Conservation (phyloP, 2,329 filamentous ascomycete genomes). For the Fusarium poae region DNA sequence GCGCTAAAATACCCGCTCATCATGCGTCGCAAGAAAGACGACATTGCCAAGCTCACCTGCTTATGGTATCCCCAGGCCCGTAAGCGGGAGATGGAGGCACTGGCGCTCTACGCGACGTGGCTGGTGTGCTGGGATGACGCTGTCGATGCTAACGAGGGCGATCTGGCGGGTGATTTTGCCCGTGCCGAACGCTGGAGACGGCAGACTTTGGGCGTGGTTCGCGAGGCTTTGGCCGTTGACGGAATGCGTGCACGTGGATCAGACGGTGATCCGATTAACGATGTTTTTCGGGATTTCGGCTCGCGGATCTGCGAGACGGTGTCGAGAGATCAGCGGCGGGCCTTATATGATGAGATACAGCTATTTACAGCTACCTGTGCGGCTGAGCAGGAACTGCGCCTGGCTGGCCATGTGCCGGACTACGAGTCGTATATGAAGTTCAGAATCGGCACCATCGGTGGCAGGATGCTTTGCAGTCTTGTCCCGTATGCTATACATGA, state of each 20-base stretch:
- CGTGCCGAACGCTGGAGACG: conserved; percentile 46
- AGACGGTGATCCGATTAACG: conserved; percentile 42
- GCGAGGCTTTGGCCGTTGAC: conserved; percentile 35
- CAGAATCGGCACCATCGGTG: conserved; percentile 48
- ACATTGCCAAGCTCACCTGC: conserved; percentile 46
- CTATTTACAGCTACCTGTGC: conserved; percentile 47
- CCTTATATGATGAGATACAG: conserved; percentile 42
- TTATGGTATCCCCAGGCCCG: conserved; percentile 46
- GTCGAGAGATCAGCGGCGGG: conserved; percentile 31
- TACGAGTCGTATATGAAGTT: conserved; percentile 50
- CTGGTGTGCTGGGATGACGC: conserved; percentile 54
- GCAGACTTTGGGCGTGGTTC: conserved; percentile 41
- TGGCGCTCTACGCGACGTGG: conserved; percentile 50
- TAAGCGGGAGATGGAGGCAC: conserved; percentile 32
- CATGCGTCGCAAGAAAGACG: conserved; percentile 51
- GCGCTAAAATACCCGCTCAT: conserved; percentile 52
- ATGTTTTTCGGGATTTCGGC: conserved; percentile 46
- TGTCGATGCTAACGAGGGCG: conserved; percentile 50
- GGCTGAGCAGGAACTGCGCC: conserved; percentile 48
- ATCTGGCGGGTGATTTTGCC: conserved; percentile 47
- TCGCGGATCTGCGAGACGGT: conserved; percentile 18
- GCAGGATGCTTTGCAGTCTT: conserved; percentile 47
- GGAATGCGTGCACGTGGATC: neutral
- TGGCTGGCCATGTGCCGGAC: conserved; percentile 43
- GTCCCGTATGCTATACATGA: conserved; percentile 44